Base-by-base conservation (phyloP, 345 rosid species). In the Microthlaspi erraticum region DNA sequence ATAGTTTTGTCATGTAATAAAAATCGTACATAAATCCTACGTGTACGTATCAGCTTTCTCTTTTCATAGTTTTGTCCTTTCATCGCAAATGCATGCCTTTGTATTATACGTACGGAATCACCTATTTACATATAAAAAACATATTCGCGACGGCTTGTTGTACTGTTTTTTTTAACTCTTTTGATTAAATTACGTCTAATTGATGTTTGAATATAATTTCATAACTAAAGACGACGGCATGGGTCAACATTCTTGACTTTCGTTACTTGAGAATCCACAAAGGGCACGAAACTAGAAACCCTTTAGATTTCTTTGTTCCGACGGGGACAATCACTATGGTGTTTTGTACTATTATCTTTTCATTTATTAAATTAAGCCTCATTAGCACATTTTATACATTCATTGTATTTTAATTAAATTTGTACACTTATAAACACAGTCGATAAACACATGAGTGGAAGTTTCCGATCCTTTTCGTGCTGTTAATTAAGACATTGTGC, bases 241-340 rank as follows among this genome's bases (percentile, higher is more conserved):
- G 70, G 53, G 74, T 69, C 74, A 75, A 75, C 41, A 76, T 63
- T 75, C 71, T 76, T 76, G 79, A 76, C 79, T 69, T 61, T 68
- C 46, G 75, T 63, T 69, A 63, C 79, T 69, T 69, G 71, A 76
- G 60, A 55, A 38, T 62, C 66, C 53, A 69, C 79, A 75, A 75
- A 62, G 75, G 79, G 32, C 79, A 69, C 38, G 53, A 62, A 45
- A 16, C 20, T 69, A 38, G 37, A 54, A 62, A 55, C 66, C 65
- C 55, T 76, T 76, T 63, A 76, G 70, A 56, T 62, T 62, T 45
- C 71, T 69, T 69, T 76, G 71, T 69, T 45, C 38, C 79, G 41
- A 69, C 75, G 62, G 66, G 59, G 54, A 69, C 75, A 62, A 54
- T 48, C 59, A 75, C 74, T 44, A 60, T 67, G 34, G 36, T 51